phyloP scores from a whole-genome alignment of 2,329 filamentous ascomycete species.

The Penicillium sp. region DNA sequence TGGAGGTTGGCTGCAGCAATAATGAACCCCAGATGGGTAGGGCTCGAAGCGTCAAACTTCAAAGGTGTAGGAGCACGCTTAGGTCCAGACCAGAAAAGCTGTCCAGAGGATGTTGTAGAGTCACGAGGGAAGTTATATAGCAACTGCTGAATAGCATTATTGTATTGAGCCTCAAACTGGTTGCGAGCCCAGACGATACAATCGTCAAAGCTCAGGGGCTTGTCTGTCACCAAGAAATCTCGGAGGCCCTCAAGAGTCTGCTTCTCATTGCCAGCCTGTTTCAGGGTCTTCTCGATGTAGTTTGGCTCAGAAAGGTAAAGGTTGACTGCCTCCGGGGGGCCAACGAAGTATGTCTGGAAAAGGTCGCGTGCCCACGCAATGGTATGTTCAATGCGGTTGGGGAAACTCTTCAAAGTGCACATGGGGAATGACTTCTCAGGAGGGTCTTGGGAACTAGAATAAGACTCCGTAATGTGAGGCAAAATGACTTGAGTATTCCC shows the following conservation, averaged over 20 bases:
- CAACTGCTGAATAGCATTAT: constrained; percentile 92
- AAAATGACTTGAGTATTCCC: constrained; percentile 97
- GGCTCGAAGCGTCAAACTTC: constrained; percentile 80
- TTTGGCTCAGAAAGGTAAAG: constrained; percentile 87
- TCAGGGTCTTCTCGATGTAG: constrained; percentile 80
- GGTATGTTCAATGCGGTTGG: constrained; percentile 96
- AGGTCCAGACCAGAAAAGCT: constrained; percentile 95
- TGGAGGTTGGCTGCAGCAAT: constrained; percentile 87
- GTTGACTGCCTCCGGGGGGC: constrained; percentile 90
- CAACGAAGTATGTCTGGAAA: constrained; percentile 91
- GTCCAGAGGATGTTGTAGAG: constrained; percentile 78
- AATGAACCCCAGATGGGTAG: constrained; percentile 83
- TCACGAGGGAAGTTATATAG: constrained; percentile 98
- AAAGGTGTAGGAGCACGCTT: constrained; percentile 92
- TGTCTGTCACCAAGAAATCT: constrained; percentile 86
- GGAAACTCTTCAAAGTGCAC: constrained; percentile 96
- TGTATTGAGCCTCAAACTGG: constrained; percentile 94
- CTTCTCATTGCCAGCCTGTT: constrained; percentile 93
- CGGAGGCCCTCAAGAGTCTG: constrained; percentile 85
- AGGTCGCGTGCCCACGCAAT: constrained; percentile 97
- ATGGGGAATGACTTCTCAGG: constrained; percentile 99
- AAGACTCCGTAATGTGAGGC: constrained; percentile 88
- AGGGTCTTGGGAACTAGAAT: constrained; percentile 94
- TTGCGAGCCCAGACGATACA: constrained; percentile 93
- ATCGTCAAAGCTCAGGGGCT: constrained; percentile 88